phyloP scores from a whole-genome alignment of 2,329 filamentous ascomycete genomes.

The Pyrenophora teres region DNA sequence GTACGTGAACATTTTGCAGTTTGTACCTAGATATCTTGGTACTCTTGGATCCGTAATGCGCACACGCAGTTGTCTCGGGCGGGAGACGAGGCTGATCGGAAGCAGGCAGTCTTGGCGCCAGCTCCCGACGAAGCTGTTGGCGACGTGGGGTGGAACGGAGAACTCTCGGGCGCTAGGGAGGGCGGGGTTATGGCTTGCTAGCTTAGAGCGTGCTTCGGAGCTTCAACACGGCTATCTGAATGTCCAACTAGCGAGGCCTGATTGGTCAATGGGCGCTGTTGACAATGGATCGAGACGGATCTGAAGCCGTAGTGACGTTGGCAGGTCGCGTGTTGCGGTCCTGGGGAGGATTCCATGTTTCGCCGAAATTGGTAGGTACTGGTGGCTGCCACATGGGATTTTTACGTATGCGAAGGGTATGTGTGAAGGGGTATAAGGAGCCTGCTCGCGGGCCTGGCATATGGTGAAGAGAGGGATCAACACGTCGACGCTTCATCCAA shows the following conservation, averaged over 20 bases:
- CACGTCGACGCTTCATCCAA: too few relatives aligned
- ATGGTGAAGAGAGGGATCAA: too few relatives aligned
- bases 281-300: background rate
- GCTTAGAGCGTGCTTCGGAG: constrained; percentile 17
- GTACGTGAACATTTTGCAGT: too few relatives aligned
- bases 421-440: constrained; percentile 7
- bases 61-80: constrained; percentile 10
- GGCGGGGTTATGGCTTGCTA: constrained; percentile 25
- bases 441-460: background rate
- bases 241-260: constrained; percentile 4
- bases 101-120: constrained; percentile 8
- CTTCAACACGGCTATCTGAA: constrained; percentile 25
- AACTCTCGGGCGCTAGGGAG: constrained; percentile 24
- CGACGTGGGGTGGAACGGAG: constrained; percentile 17
- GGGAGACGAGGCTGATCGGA: background rate
- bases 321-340: constrained; percentile 16
- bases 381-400: background rate
- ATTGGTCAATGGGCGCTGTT: constrained; percentile 18
- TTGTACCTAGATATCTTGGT: background rate
- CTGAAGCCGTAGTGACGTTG: constrained; percentile 12
- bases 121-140: constrained; percentile 1
- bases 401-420: background rate
- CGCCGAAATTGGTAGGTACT: background rate
- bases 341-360: constrained; percentile 14
- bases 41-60: background rate